Evolutionary conservation across 768 basidiomycete genomes (phyloP), one percentile per base, ranked within the genome.

Genomic region (Floccularia luteovirens): DNA sequence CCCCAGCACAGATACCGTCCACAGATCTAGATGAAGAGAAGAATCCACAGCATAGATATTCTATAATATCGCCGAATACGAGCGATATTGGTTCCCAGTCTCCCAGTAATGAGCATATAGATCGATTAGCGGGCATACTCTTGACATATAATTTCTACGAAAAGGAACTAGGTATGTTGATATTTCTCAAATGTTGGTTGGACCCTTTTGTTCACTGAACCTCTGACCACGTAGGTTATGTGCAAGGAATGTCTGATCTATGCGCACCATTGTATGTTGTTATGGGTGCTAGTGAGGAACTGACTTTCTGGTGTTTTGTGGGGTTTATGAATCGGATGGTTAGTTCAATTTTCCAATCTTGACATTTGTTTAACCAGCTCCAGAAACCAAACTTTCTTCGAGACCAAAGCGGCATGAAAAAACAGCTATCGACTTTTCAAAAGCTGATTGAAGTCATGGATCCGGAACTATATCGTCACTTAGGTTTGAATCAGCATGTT

Each of bases 191-290:
- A 5, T 37, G 20, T 12, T 24, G 10, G 24, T 23, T 22, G 12
- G 20, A 13, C 12, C 12, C 12, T 10, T 24, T 19, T 3, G 4
- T 35, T 35, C 20, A 35, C 11, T 20, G n/a, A n/a, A n/a, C n/a
- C n/a, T 2, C 7, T n/a, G 8, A 38, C 20, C 12, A 12, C 20
- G 17, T 14, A 84, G 91, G 93, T 21, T 97, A 98, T 57, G 96
- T 98, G 3, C 96, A 98, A 60, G 96, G 96, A 23, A 98, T 98
- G 96, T 91, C 89, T 2, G 96, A 99, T 60, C 74, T 99, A 11
- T 88, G 89, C 50, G 84, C 90, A 3, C 96, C 96, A 10, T 62
- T 98, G 4, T 98, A 97, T 53, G 82, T 98, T 19, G 88, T 92
- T 12, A 82, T 89, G 75, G 81, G 74, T 38, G 87, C 79, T 5